phyloP scores from a whole-genome alignment of 352 stramenopile genomes.

The Phytophthora cactorum region DNA sequence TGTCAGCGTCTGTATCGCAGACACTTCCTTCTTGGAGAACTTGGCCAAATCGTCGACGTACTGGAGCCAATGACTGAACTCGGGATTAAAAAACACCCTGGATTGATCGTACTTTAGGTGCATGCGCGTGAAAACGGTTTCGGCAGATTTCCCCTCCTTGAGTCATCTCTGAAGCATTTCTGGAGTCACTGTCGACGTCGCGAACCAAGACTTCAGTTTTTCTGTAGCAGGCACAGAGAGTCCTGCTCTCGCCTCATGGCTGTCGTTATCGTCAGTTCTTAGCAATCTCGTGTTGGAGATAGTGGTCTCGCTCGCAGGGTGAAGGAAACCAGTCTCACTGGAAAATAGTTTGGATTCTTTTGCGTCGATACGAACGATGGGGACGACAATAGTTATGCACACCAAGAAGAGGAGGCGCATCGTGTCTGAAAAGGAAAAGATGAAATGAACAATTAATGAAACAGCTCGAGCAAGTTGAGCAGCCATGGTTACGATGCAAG shows the following conservation, averaged over 20 bases:
- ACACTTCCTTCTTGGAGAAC: neutral
- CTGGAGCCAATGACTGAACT: neutral
- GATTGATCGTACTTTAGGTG: neutral
- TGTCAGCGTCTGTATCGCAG: neutral
- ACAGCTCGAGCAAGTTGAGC: no score
- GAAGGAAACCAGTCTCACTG: no score
- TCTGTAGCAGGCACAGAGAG: neutral
- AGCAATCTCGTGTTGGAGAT: neutral
- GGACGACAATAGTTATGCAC: no score
- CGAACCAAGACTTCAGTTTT: neutral
- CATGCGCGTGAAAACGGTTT: conserved; percentile 3
- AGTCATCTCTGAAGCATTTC: conserved; percentile 5
- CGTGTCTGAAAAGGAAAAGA: no score
- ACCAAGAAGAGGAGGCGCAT: no score
- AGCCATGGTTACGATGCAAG: no score
- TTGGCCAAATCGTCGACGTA: conserved; percentile 5
- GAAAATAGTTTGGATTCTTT: no score
- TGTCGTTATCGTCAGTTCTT: neutral
- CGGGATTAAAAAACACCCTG: neutral
- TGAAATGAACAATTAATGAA: no score
- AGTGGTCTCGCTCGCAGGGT: no score
- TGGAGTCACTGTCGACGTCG: neutral
- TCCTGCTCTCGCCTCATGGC: neutral
- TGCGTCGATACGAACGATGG: no score
- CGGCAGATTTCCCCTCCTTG: neutral